Evolutionary conservation across 108 stramenopile species (phyloP), one percentile per base, ranked within the genome.

Genomic region (Cylindrotheca closterium): DNA sequence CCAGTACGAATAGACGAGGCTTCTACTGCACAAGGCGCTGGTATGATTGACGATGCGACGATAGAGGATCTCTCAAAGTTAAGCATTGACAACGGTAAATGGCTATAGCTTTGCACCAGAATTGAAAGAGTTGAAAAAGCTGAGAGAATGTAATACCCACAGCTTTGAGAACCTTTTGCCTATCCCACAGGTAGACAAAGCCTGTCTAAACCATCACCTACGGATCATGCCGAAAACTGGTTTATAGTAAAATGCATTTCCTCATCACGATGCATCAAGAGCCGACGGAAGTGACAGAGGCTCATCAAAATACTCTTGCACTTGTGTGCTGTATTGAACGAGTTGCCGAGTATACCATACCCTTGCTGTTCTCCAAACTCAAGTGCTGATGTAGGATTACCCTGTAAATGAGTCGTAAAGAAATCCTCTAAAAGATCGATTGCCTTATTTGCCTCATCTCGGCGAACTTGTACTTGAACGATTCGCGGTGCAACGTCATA

Each of bases 211-310:
- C n/a, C n/a, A n/a, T n/a, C n/a, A n/a, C n/a, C n/a, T n/a, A n/a
- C 15, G 37, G 7, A 42, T 42, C 37, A 42, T 10, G 37, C 37
- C 15, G 37, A 42, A 28, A 61, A 61, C 19, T 25, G 19, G 25
- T 62, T 62, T 27, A 75, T 54, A 22, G 19, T 60, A 51, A 68
- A 67, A 3, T 51, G 58, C 52, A 66, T 67, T 26, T 31, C 52
- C 2, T 42, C 23, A 2, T 73, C 42, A 17, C 57, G 70, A 22
- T 65, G 17, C 79, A 81, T 68, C 45, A 47, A 27, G 34, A 81
- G 60, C 37, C 80, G 71, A 51, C 68, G 52, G 64, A 70, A 81
- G 57, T 81, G 80, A 60, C 80, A 81, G 21, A 81, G 48, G 55
- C 67, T 66, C 58, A 81, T 77, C 22, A 76, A 53, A 23, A 81